These are phyloP conservation scores for Diplosphaera chodatii DNA, from an alignment of 139 green algal genomes.

Conservation along the genomic window DNA sequence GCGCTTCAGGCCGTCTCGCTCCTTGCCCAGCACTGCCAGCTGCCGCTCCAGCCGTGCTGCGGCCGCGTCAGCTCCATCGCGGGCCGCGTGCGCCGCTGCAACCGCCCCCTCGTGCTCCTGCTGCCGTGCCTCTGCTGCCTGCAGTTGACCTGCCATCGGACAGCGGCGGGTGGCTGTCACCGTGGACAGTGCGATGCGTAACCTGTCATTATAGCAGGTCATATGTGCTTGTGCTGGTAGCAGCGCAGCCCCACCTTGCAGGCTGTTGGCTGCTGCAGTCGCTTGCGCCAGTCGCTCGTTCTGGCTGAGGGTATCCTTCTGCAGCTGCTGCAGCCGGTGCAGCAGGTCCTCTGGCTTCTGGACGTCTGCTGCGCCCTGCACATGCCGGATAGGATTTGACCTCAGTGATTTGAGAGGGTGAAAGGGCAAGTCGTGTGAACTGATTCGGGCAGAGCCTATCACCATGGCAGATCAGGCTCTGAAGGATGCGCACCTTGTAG, in stretches of 20 bases:
- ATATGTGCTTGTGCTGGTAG: too few relatives aligned
- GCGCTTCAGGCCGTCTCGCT: slow-evolving; percentile 43
- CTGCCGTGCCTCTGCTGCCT: not conserved
- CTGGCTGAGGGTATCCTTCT: not conserved
- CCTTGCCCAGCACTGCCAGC: slow-evolving; percentile 29
- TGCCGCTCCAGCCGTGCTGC: slow-evolving; percentile 28
- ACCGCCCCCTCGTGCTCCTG: slow-evolving; percentile 11
- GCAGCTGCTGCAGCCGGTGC: slow-evolving; percentile 17
- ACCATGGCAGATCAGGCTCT: too few relatives aligned
- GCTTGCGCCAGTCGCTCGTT: not conserved
- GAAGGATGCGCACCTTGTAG: not conserved
- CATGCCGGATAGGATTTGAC: too few relatives aligned
- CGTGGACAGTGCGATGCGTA: too few relatives aligned
- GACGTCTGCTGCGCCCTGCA: slow-evolving; percentile 14
- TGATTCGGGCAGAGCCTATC: too few relatives aligned
- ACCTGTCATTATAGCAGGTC: too few relatives aligned
- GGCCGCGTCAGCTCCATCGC: slow-evolving; percentile 2
- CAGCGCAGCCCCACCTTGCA: too few relatives aligned
- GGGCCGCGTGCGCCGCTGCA: not conserved
- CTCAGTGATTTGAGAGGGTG: too few relatives aligned
- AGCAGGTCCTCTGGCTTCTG: slow-evolving; percentile 27
- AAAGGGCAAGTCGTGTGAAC: too few relatives aligned
- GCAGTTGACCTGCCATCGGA: not conserved
- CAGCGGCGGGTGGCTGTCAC: too few relatives aligned
- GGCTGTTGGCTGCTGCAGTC: slow-evolving; percentile 3